A percentile compares a stretch with the other conserved stretches of the same genome.
phyloP scores from a whole-genome alignment of 2,329 filamentous ascomycete genomes.

The Chaetothyriales sp. region DNA sequence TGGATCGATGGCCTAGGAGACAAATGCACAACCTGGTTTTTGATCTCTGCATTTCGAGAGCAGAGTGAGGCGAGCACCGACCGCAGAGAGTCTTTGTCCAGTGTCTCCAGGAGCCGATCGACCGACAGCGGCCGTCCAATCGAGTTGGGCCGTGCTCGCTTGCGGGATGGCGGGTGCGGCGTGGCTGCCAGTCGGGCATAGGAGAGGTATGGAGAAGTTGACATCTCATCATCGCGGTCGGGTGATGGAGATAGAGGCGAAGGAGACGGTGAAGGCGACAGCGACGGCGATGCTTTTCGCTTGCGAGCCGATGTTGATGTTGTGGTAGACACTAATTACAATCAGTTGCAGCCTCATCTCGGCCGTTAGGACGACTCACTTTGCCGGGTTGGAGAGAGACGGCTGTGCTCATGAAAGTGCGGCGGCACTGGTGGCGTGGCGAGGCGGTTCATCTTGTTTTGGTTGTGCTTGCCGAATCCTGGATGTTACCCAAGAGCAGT shows the following conservation, averaged over 20 bases:
- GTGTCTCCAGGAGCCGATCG: constrained; percentile 77
- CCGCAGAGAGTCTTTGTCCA: constrained; percentile 71
- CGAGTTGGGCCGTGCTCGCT: constrained; percentile 53
- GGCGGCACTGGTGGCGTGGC: constrained; percentile 44
- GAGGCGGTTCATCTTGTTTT: constrained; percentile 35
- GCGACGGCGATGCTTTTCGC: constrained; percentile 52
- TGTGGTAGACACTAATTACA: constrained; percentile 4
- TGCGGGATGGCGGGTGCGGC: constrained; percentile 53
- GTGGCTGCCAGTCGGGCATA: constrained; percentile 57
- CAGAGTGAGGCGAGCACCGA: constrained; percentile 81
- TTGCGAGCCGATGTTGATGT: constrained; percentile 40
- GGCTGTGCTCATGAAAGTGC: constrained; percentile 46
- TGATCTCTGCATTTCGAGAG: constrained; percentile 73
- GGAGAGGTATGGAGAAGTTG: constrained; percentile 69
- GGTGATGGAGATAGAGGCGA: constrained; percentile 11
- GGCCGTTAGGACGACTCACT: constrained; percentile 30
- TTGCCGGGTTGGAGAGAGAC: constrained; percentile 44
- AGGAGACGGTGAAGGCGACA: neutral
- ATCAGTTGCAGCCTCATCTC: neutral
- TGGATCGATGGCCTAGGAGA: constrained; percentile 77
- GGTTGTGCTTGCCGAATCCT: neutral
- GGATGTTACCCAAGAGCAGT: neutral
- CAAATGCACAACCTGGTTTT: constrained; percentile 64
- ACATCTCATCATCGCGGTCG: constrained; percentile 55
- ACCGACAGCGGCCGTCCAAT: constrained; percentile 50